Percentiles rank a stretch among this genome's conserved stretches.
Conservation (phyloP, 306 rosid species). For the Prinsepia uniflora region DNA sequence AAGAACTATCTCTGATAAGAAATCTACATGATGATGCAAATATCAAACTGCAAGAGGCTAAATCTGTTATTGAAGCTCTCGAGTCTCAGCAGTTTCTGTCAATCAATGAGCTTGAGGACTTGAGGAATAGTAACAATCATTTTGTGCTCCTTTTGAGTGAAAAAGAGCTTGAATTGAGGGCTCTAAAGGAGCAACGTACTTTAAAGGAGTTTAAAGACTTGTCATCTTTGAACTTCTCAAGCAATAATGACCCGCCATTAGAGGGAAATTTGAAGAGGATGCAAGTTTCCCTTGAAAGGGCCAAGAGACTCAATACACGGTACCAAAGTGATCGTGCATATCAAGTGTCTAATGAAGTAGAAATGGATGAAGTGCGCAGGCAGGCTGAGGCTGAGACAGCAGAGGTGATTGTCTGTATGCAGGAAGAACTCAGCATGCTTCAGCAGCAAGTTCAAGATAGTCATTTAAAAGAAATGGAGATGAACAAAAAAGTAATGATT, state of each 20-base stretch:
- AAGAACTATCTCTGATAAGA: constrained; percentile 37
- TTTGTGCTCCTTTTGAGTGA: constrained; percentile 51
- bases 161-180: constrained; percentile 52
- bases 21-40: constrained; percentile 49
- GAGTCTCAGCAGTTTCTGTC: constrained; percentile 76
- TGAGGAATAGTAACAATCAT: constrained; percentile 47
- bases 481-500: constrained; percentile 43
- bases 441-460: constrained; percentile 68
- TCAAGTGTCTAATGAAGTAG: constrained; percentile 79
- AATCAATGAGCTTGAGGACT: constrained; percentile 66
- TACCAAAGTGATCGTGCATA: constrained; percentile 74
- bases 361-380: constrained; percentile 71
- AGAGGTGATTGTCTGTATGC: constrained; percentile 89
- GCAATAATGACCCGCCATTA: constrained; percentile 41
- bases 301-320: constrained; percentile 67
- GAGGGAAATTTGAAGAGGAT: constrained; percentile 63
- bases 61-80: constrained; percentile 67
- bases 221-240: constrained; percentile 34
- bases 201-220: constrained; percentile 46
- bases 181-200: constrained; percentile 51
- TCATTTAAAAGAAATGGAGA: constrained; percentile 63
- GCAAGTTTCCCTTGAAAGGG: constrained; percentile 88
- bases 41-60: constrained; percentile 53
- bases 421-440: constrained; percentile 80
- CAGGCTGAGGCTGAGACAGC: constrained; percentile 95